Evolutionary conservation across 73 alveolate species (phyloP).

Genomic region (Durusdinium trenchii): DNA sequence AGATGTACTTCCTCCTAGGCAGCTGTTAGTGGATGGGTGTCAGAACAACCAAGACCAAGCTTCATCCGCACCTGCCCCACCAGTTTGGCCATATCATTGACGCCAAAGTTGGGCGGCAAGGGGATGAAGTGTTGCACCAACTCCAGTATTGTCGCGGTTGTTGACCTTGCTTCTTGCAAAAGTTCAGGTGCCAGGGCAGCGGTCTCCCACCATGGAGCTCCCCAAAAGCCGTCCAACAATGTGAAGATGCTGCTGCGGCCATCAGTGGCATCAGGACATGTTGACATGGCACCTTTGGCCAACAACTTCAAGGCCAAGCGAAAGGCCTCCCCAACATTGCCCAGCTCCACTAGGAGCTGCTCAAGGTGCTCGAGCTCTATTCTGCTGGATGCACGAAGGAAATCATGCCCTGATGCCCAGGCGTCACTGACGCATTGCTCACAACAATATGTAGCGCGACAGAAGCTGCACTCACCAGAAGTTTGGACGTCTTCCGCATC

Average conservation of each 20-base stretch:
- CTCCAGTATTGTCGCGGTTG: conserved; percentile 19
- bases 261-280: too few species aligned
- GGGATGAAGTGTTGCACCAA: neutral
- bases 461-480: neutral
- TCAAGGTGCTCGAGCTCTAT: neutral
- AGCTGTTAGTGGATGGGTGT: too few species aligned
- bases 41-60: neutral
- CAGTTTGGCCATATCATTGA: conserved; percentile 1
- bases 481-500: too few species aligned
- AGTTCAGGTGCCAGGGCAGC: neutral
- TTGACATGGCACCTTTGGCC: conserved; percentile 25
- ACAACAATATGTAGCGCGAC: neutral
- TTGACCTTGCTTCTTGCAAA: neutral
- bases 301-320: conserved; percentile 32
- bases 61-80: conserved; percentile 56
- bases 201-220: conserved; percentile 81
- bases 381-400: neutral
- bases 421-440: neutral
- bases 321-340: conserved; percentile 77
- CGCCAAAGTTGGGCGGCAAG: neutral
- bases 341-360: conserved; percentile 23
- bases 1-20: too few species aligned
- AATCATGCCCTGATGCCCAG: neutral
- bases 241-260: too few species aligned
- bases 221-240: neutral